Percentiles rank a stretch among this genome's conserved stretches.
These are phyloP conservation scores for Globomyces sp. DNA, from an alignment of 371 early-diverging fungal genomes.

Conservation along the genomic window DNA sequence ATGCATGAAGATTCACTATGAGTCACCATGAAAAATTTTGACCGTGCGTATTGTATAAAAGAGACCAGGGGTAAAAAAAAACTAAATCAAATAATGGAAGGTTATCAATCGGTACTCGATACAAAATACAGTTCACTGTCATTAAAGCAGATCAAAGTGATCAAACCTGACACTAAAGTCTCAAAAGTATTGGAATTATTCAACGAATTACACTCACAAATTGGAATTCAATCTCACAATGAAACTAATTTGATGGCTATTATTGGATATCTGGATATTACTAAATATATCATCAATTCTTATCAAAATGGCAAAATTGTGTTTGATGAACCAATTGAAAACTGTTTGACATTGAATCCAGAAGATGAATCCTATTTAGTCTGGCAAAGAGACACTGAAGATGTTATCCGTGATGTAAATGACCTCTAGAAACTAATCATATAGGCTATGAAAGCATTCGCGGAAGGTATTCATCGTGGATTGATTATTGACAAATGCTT, in stretches of 20 bases:
- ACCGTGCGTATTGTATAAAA: too few relatives aligned
- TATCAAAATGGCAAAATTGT: not conserved
- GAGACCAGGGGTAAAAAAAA: too few relatives aligned
- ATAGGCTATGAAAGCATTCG: not conserved
- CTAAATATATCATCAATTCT: not conserved
- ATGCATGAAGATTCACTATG: too few relatives aligned
- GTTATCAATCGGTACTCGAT: too few relatives aligned
- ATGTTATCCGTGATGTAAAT: not conserved
- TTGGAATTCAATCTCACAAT: not conserved
- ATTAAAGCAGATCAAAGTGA: not conserved
- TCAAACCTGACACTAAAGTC: not conserved
- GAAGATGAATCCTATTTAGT: not conserved
- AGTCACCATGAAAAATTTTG: too few relatives aligned
- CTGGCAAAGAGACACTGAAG: not conserved
- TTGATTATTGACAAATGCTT: not conserved
- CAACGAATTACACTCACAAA: not conserved
- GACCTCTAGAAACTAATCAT: not conserved
- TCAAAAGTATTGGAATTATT: not conserved
- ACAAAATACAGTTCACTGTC: not conserved
- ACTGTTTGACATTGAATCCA: not conserved
- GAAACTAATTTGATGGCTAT: not conserved
- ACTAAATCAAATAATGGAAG: too few relatives aligned
- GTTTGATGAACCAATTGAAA: not conserved
- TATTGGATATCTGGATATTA: not conserved
- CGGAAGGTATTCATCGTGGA: not conserved